These are phyloP conservation scores for Aphanomyces euteiches DNA, from an alignment of 352 stramenopile species.

Conservation along the genomic window DNA sequence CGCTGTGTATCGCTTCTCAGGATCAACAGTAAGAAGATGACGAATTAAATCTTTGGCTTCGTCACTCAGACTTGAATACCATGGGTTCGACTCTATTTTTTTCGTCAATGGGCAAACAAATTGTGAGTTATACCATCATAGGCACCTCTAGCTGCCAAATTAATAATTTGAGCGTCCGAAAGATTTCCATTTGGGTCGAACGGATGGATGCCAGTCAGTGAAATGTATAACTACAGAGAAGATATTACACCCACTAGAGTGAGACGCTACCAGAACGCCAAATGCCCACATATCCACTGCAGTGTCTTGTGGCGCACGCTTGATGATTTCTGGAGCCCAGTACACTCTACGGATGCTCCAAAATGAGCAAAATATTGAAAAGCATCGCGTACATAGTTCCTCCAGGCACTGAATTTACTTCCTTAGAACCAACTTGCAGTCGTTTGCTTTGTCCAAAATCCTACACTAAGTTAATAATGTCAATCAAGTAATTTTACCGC, in stretches of 20 bases:
- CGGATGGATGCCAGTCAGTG: slow-evolving; percentile 66
- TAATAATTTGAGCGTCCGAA: slow-evolving; percentile 68
- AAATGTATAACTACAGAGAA: slow-evolving; percentile 55
- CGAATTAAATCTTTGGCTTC: slow-evolving; percentile 64
- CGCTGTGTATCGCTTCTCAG: slow-evolving; percentile 50
- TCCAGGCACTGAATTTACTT: slow-evolving; percentile 51
- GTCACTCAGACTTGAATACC: slow-evolving; percentile 53
- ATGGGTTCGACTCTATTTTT: slow-evolving; percentile 55
- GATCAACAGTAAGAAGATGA: slow-evolving; percentile 48
- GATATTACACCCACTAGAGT: neutral
- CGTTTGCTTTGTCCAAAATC: slow-evolving; percentile 67
- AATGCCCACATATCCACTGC: slow-evolving; percentile 80
- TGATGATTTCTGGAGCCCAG: slow-evolving; percentile 78
- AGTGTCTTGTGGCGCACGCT: slow-evolving; percentile 58
- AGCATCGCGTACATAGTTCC: slow-evolving; percentile 58
- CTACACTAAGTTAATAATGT: slow-evolving; percentile 31
- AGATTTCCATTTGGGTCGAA: slow-evolving; percentile 69
- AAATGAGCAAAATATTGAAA: neutral
- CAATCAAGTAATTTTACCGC: slow-evolving; percentile 38
- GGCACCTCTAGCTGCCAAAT: slow-evolving; percentile 46
- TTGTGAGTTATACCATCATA: slow-evolving; percentile 51
- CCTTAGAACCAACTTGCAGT: slow-evolving; percentile 41
- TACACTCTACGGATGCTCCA: slow-evolving; percentile 46
- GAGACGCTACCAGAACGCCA: slow-evolving; percentile 50
- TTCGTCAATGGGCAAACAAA: slow-evolving; percentile 1